phyloP scores from a whole-genome alignment of 78 protist genomes.

The Ministeria vibrans region DNA sequence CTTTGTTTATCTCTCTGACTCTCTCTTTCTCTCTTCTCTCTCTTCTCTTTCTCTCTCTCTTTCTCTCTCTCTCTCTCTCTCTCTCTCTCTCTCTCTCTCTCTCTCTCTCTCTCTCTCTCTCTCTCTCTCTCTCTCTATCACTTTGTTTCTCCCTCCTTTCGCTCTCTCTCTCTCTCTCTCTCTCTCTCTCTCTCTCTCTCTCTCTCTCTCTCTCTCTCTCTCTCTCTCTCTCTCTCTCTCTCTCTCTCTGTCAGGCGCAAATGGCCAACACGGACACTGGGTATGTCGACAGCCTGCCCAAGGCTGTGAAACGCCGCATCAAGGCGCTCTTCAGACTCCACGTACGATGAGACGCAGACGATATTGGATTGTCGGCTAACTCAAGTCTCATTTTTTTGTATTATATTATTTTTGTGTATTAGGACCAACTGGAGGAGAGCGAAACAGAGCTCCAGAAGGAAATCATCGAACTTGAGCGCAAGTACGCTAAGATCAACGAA shows the following conservation, averaged over 20 bases:
- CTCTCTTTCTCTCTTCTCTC: not conserved
- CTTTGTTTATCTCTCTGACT: not conserved
- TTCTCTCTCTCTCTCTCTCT: not conserved
- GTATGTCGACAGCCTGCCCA: not conserved
- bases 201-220: not conserved
- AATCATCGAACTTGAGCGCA: slow-evolving; percentile 16
- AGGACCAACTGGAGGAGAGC: not conserved
- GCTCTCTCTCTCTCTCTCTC: not conserved
- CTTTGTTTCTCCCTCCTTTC: not conserved
- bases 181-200: not conserved
- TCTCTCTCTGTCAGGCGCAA: not conserved
- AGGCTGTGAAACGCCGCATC: slow-evolving; percentile 16
- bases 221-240: not conserved
- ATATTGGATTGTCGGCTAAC: not conserved
- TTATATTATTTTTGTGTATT: too few relatives aligned
- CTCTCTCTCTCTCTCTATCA: not conserved
- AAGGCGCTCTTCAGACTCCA: slow-evolving; percentile 6
- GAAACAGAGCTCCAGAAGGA: not conserved
- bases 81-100: not conserved
- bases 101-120: not conserved
- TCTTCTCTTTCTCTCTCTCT: not conserved
- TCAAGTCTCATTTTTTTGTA: not conserved
- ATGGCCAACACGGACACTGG: not conserved
- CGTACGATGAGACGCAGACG: not conserved
- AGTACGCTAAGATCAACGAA: not conserved